These are phyloP conservation scores for Cyathus striatus DNA, from an alignment of 768 basidiomycete genomes.

Conservation along the genomic window DNA sequence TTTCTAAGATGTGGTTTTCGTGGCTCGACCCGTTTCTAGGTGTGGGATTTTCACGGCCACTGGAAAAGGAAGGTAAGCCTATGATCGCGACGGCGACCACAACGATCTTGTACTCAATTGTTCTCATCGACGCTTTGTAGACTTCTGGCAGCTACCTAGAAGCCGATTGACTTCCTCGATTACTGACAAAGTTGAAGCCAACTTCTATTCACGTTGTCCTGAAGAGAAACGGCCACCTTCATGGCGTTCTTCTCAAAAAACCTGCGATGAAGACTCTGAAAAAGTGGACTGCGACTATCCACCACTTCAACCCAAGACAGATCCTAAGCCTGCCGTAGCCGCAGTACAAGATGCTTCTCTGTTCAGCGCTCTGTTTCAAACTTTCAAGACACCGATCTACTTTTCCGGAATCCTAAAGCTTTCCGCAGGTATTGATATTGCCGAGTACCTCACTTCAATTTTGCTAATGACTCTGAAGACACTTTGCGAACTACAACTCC, in stretches of 20 bases:
- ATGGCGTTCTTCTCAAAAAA: not conserved
- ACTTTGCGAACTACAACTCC: conserved; percentile 42
- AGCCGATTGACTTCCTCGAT: conserved; percentile 24
- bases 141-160: conserved; percentile 41
- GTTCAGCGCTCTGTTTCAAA: conserved; percentile 26
- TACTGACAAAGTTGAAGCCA: conserved; percentile 30
- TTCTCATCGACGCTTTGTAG: too few species aligned
- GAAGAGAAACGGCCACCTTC: conserved; percentile 28
- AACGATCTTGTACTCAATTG: too few species aligned
- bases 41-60: conserved; percentile 45
- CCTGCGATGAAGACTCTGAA: not conserved
- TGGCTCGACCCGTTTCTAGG: conserved; percentile 44
- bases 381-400: conserved; percentile 33
- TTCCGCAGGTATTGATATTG: conserved; percentile 17
- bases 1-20: conserved; percentile 35
- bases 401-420: conserved; percentile 29
- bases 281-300: not conserved
- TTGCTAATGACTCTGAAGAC: conserved; percentile 17
- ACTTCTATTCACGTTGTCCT: conserved; percentile 39
- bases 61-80: conserved; percentile 40
- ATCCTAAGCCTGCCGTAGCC: not conserved
- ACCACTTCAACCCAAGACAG: not conserved
- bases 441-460: not conserved
- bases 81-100: too few species aligned
- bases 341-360: conserved; percentile 28